Conservation (phyloP, 2,329 filamentous ascomycete species). For the Paecilomyces dactylethromorphus region DNA sequence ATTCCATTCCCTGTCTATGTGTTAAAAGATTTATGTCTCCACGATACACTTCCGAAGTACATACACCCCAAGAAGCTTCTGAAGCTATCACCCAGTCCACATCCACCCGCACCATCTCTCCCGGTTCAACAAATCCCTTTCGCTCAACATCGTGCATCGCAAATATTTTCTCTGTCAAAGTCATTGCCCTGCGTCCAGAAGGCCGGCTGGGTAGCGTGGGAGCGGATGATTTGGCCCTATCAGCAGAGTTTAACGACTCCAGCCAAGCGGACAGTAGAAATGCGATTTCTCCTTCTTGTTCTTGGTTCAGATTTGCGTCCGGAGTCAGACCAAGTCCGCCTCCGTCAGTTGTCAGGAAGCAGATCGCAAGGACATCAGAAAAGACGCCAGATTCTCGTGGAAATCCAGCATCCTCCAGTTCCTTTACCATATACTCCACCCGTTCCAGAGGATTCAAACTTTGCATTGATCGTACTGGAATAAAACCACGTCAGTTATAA, state of each 20-base stretch:
- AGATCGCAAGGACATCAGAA: slow-evolving; percentile 13
- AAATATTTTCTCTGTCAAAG: slow-evolving; percentile 41
- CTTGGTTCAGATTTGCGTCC: not conserved
- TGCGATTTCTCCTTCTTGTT: slow-evolving; percentile 13
- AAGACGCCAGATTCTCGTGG: slow-evolving; percentile 7
- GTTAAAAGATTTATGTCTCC: not conserved
- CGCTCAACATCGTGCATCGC: slow-evolving; percentile 35
- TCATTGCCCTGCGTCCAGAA: slow-evolving; percentile 29
- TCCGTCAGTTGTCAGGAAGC: slow-evolving; percentile 10
- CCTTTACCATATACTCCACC: not conserved
- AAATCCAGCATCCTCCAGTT: slow-evolving; percentile 1
- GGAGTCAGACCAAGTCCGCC: slow-evolving; percentile 10
- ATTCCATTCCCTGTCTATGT: slow-evolving; percentile 31
- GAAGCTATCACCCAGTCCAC: slow-evolving; percentile 44
- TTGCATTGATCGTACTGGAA: not conserved
- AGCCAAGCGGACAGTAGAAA: slow-evolving; percentile 22
- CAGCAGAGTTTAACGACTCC: slow-evolving; percentile 20
- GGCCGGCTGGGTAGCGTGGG: slow-evolving; percentile 8
- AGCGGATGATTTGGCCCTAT: slow-evolving; percentile 7
- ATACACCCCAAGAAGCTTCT: slow-evolving; percentile 36
- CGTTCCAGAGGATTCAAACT: not conserved
- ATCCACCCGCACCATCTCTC: slow-evolving; percentile 35
- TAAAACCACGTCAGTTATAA: not conserved
- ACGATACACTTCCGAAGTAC: not conserved
- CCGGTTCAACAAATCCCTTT: slow-evolving; percentile 27